phyloP scores from a whole-genome alignment of 805 yeast genomes.

The Yamadazyma paraphyllophila region DNA sequence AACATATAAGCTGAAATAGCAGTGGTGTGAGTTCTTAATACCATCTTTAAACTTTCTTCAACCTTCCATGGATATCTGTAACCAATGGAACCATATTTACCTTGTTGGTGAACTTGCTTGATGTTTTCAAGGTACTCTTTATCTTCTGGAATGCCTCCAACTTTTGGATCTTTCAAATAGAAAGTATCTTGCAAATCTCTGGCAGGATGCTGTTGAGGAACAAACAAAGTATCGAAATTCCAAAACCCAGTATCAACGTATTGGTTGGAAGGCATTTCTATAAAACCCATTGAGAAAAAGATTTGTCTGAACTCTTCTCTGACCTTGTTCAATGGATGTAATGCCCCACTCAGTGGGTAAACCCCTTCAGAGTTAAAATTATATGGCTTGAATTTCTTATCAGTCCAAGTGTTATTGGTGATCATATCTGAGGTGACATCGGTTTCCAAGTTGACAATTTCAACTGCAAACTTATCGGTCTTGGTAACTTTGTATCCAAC shows the following conservation, averaged over 20 bases:
- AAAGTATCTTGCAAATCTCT: constrained; percentile 98
- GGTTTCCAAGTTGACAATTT: constrained; percentile 80
- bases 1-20: constrained; percentile 89
- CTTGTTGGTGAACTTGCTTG: constrained; percentile 81
- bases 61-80: constrained; percentile 97
- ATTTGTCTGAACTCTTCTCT: constrained; percentile 97
- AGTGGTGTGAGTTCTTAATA: constrained; percentile 96
- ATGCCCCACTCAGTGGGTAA: constrained; percentile 81
- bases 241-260: constrained; percentile 98
- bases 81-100: constrained; percentile 93
- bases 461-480: constrained; percentile 81
- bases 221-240: constrained; percentile 95
- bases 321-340: constrained; percentile 95
- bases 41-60: constrained; percentile 86
- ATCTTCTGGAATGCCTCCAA: constrained; percentile 82
- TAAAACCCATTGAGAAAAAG: constrained; percentile 96
- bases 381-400: constrained; percentile 85
- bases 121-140: constrained; percentile 72
- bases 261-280: constrained; percentile 98
- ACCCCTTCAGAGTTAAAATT: constrained; percentile 96
- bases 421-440: constrained; percentile 95
- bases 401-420: constrained; percentile 75
- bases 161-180: constrained; percentile 88
- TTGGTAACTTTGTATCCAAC: constrained; percentile 74
- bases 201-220: constrained; percentile 99